Evolutionary conservation across 2,329 filamentous ascomycete genomes (phyloP), one percentile per base, ranked within the genome.

Genomic region (Cadophora malorum): DNA sequence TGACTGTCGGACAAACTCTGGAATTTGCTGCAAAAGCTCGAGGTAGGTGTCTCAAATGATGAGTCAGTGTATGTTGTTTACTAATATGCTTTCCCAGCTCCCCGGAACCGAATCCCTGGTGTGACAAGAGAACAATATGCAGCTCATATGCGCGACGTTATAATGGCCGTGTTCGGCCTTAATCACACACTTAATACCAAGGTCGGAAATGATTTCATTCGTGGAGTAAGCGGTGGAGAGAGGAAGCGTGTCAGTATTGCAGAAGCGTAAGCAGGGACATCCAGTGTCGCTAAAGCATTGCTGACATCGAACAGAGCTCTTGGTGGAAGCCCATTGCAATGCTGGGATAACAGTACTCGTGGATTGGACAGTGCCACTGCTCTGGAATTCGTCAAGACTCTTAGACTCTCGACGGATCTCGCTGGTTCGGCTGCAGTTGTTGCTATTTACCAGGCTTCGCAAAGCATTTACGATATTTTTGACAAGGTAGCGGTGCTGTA

Each of bases 241-340:
- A 83, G 89, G 66, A 94, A 96, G 81, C 88, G 93, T 77, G 92
- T 96, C 5, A 91, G 89, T 55, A 93, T 96, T 69, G 91, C 91
- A 0, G 92, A 96, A 79, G 92, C 92, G 70, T 73, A 71, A 67
- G 70, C 55, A 28, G 21, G 25, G 3, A 23, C 19, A 23, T 38
- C 47, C 28, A 19, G 0, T n/a, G 1, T 25, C 25, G 23, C 33
- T 9, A 2, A 3, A 19, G 25, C 21, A 19, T 35, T 12, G 89
- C 89, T 19, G 82, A 83, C 25, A 35, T n/a, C n/a, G 45, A 12
- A 16, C 25, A 71, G 70, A 41, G 86, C 87, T 0, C 85, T 85
- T 10, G 82, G 81, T 0, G 78, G 81, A n/a, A 86, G 87, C 1
- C 88, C 84, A 52, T 81, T 87, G 1, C 89, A 92, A 76, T 90